A percentile compares a stretch with the other conserved stretches of the same genome.
Conservation (phyloP, 306 rosid species). For the Cicer chorassanicum region DNA sequence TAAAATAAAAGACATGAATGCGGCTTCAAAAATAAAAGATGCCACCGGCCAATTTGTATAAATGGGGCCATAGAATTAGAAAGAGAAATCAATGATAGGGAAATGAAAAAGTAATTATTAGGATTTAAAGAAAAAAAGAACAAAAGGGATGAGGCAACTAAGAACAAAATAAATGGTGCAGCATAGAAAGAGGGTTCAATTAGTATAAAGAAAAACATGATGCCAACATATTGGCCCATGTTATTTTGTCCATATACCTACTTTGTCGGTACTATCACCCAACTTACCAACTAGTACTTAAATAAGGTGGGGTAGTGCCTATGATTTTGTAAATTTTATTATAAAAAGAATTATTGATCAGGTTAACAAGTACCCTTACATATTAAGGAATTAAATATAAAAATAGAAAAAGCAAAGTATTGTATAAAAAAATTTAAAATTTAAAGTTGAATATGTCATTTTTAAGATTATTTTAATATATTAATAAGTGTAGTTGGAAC, state of each 20-base stretch:
- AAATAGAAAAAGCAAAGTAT: too few relatives aligned
- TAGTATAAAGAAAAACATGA: conserved; percentile 54
- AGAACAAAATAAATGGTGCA: conserved; percentile 45
- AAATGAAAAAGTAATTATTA: conserved; percentile 28
- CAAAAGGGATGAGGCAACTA: conserved; percentile 16
- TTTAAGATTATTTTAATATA: too few relatives aligned
- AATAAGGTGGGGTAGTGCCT: conserved; percentile 39
- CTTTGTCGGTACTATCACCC: conserved; percentile 53
- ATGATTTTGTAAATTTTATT: conserved; percentile 36
- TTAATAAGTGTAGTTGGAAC: too few relatives aligned
- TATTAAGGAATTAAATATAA: too few relatives aligned
- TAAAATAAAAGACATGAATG: conserved; percentile 40
- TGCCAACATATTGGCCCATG: conserved; percentile 66
- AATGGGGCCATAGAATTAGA: conserved; percentile 45
- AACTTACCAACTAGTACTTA: conserved; percentile 40
- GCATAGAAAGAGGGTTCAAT: conserved; percentile 56
- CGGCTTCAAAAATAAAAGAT: conserved; percentile 43
- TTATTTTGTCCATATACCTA: conserved; percentile 47
- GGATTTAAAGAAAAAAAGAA: conserved; percentile 15
- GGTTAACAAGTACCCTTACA: too few relatives aligned
- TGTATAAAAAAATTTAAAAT: too few relatives aligned
- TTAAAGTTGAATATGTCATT: too few relatives aligned
- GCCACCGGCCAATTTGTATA: conserved; percentile 43
- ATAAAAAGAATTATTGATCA: too few relatives aligned
- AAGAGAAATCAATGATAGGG: conserved; percentile 20